Percentiles rank a stretch among this genome's conserved stretches.
Conservation (phyloP, 1,284 basidiomycete genomes). For the Paramarasmius palmivorus region DNA sequence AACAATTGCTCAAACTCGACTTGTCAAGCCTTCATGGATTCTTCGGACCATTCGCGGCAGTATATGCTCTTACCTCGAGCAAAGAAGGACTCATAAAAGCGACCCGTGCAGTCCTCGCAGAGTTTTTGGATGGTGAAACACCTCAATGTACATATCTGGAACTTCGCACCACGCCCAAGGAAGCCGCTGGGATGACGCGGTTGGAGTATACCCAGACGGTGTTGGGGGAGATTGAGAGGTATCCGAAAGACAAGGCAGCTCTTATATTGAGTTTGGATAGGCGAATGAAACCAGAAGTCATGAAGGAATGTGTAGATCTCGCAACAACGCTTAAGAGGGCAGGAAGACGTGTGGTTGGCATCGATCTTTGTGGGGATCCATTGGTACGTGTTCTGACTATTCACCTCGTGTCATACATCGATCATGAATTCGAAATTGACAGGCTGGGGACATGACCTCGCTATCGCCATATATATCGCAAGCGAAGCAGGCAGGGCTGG, state of each 20-base stretch:
- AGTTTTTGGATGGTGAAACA: conserved; percentile 54
- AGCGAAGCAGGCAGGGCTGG: conserved; percentile 60
- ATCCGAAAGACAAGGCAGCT: conserved; percentile 48
- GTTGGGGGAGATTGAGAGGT: conserved; percentile 63
- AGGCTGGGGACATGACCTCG: conserved; percentile 55
- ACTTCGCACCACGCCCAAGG: conserved; percentile 70
- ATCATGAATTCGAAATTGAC: background rate
- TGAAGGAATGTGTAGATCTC: conserved; percentile 57
- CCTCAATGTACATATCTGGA: conserved; percentile 72
- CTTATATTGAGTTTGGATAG: conserved; percentile 77
- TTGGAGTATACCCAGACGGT: conserved; percentile 63
- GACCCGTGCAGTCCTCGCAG: conserved; percentile 60
- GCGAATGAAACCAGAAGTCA: conserved; percentile 51
- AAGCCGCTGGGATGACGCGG: conserved; percentile 53
- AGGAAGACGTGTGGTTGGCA: conserved; percentile 68
- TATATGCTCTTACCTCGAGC: conserved; percentile 72
- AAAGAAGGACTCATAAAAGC: conserved; percentile 51
- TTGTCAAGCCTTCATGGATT: conserved; percentile 66
- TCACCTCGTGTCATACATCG: background rate
- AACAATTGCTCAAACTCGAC: conserved; percentile 45
- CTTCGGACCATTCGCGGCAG: conserved; percentile 73
- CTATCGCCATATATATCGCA: conserved; percentile 55
- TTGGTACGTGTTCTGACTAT: conserved; percentile 28
- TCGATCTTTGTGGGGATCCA: conserved; percentile 83
- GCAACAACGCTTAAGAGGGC: conserved; percentile 55